These are phyloP conservation scores for Russula ochroleuca DNA, from an alignment of 768 basidiomycete genomes.

Conservation along the genomic window DNA sequence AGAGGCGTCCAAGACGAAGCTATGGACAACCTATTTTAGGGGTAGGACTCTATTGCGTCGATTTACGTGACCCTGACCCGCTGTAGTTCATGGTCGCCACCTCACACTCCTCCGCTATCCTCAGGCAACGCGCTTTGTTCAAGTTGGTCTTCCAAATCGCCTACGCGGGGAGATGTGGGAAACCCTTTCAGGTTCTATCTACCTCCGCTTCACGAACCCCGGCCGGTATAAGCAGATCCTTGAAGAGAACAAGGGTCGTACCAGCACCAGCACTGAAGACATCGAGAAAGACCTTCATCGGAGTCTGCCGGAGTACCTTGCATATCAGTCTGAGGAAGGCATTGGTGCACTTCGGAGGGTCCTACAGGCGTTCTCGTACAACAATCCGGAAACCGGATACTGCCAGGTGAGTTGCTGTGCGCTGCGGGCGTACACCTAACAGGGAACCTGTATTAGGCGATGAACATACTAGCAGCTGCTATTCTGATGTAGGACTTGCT, in stretches of 20 bases:
- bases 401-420: slow-evolving; percentile 60
- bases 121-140: slow-evolving; percentile 93
- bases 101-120: slow-evolving; percentile 95
- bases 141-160: slow-evolving; percentile 92
- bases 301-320: slow-evolving; percentile 93
- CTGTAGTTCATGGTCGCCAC: slow-evolving; percentile 85
- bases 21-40: slow-evolving; percentile 87
- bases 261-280: slow-evolving; percentile 89
- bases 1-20: slow-evolving; percentile 90
- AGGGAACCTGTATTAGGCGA: slow-evolving; percentile 51
- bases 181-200: slow-evolving; percentile 89
- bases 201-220: slow-evolving; percentile 81
- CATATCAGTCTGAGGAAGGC: slow-evolving; percentile 88
- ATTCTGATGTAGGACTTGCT: slow-evolving; percentile 67
- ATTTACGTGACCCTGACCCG: slow-evolving; percentile 1
- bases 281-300: slow-evolving; percentile 98
- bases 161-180: slow-evolving; percentile 99
- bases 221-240: slow-evolving; percentile 76
- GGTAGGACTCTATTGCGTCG: slow-evolving; percentile 41
- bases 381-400: slow-evolving; percentile 91
- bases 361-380: slow-evolving; percentile 91
- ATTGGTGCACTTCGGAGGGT: slow-evolving; percentile 83
- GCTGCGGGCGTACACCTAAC: slow-evolving; percentile 5
- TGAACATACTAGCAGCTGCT: slow-evolving; percentile 98
- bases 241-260: slow-evolving; percentile 70